Percentiles rank a stretch among this genome's conserved stretches.
Conservation (phyloP, 345 rosid species). For the Aethionema arabicum region DNA sequence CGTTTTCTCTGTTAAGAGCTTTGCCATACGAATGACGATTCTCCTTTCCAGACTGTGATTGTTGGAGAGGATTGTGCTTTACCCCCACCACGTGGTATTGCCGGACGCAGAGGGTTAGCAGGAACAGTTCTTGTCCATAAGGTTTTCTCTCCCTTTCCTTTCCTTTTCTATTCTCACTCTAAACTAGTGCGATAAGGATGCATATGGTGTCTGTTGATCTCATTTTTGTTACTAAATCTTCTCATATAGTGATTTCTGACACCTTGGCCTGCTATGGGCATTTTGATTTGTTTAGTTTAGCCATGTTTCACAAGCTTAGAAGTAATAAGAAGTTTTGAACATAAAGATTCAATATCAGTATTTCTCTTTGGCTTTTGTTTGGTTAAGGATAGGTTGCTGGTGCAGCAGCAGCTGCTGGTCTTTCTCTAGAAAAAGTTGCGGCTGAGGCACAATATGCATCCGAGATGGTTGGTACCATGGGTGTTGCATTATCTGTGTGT, state of each 20-base stretch:
- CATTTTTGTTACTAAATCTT: constrained; percentile 7
- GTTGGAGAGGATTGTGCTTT: constrained; percentile 98
- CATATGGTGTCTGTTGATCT: background rate
- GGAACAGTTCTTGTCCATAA: constrained; percentile 82
- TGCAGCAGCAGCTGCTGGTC: constrained; percentile 91
- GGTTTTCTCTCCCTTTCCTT: background rate
- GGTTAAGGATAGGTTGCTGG: constrained; percentile 71
- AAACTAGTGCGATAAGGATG: background rate
- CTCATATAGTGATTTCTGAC: constrained; percentile 13
- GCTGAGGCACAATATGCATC: constrained; percentile 79
- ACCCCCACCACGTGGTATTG: constrained; percentile 88
- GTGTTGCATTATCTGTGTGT: constrained; percentile 87
- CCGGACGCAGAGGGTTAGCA: constrained; percentile 94
- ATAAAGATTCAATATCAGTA: constrained; percentile 12
- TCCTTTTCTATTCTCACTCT: background rate
- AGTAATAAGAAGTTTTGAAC: background rate
- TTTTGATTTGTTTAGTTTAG: constrained; percentile 5
- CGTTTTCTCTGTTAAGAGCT: constrained; percentile 3
- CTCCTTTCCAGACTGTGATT: constrained; percentile 66
- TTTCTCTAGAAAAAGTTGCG: constrained; percentile 70
- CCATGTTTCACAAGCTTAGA: constrained; percentile 7
- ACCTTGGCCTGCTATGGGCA: constrained; percentile 12
- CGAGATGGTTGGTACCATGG: constrained; percentile 93
- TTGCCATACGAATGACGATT: constrained; percentile 10
- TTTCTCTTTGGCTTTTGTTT: constrained; percentile 29